These are phyloP conservation scores for Hippophae rhamnoides DNA, from an alignment of 306 rosid genomes.

Conservation along the genomic window DNA sequence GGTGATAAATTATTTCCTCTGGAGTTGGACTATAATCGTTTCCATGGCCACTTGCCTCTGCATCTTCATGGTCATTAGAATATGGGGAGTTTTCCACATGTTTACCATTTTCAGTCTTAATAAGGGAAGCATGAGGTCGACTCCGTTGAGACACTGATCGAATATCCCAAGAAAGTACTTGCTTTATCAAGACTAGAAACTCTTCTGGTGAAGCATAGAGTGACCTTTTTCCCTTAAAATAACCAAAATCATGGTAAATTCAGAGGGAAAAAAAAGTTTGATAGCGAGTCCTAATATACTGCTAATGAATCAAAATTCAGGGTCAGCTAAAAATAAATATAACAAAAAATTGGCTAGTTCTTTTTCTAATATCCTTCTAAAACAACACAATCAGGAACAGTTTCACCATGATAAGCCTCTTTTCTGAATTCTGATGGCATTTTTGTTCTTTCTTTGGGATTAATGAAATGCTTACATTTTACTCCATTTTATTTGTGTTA, in stretches of 20 bases:
- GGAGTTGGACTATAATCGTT: constrained; percentile 23
- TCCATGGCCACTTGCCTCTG: constrained; percentile 21
- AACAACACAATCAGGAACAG: no score
- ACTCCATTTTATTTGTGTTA: no score
- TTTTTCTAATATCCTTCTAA: no score
- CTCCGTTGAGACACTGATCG: constrained; percentile 72
- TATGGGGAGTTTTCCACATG: constrained; percentile 25
- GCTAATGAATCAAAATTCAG: no score
- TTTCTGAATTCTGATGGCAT: no score
- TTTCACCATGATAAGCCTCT: no score
- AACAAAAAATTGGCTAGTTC: no score
- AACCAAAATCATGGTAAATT: constrained; percentile 12
- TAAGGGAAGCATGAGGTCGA: constrained; percentile 39
- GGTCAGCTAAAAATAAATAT: no score
- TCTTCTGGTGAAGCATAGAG: constrained; percentile 62
- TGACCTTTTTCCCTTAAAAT: constrained; percentile 55
- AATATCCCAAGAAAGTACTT: constrained; percentile 96
- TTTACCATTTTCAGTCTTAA: constrained; percentile 24
- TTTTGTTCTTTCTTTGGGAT: no score
- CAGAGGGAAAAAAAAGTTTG: constrained; percentile 6
- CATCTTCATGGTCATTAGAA: constrained; percentile 34
- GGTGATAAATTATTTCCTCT: constrained; percentile 44
- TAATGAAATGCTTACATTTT: no score
- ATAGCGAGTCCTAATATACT: background rate
- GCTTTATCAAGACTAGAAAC: constrained; percentile 58